Evolutionary conservation across 805 yeast genomes (phyloP), one percentile per base, ranked within the genome.

Genomic region (Myxozyma monticola): DNA sequence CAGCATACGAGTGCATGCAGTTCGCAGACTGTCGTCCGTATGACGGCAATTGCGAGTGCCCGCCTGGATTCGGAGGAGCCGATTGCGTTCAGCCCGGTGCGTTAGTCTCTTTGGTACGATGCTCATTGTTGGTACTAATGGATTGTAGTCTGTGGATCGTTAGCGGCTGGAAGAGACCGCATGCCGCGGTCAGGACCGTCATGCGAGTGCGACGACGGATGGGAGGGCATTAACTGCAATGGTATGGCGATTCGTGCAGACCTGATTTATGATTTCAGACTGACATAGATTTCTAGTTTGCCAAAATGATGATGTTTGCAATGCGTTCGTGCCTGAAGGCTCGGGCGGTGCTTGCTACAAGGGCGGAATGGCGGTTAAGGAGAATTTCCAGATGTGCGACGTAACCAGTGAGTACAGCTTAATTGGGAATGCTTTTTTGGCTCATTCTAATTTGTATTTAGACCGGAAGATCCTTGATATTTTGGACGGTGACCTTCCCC

Each of bases 181-280:
- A 59, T 76, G 10, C 73, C 93, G 62, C 69, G 78, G 4, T 71
- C 71, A 20, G 77, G 75, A 12, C 68, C 75, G 10, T 59, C 74
- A 0, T 93, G 99, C 69, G 71, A 71, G 0, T 91, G 99, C 70
- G 77, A 78, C 42, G 75, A 75, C 2, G 99, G 99, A 2, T 93
- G 99, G 99, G 71, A 74, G 3, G 98, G 99, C 37, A 85, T 93
- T 64, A 93, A 93, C 65, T 93, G 99, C 75, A 93, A 72, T 51
- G 63, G 60, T 56, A 42, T 7, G 43, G 63, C 18, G 17, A 17
- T 26, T 15, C 12, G 10, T 35, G n/a, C 4, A 4, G 5, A n/a
- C 17, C 35, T 29, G 24, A 29, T 36, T 33, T 22, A 30, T 37
- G 12, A 4, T 14, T n/a, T n/a, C n/a, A 14, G 31, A 14, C 9